phyloP scores from a whole-genome alignment of 768 basidiomycete species.

The Collybia nuda region DNA sequence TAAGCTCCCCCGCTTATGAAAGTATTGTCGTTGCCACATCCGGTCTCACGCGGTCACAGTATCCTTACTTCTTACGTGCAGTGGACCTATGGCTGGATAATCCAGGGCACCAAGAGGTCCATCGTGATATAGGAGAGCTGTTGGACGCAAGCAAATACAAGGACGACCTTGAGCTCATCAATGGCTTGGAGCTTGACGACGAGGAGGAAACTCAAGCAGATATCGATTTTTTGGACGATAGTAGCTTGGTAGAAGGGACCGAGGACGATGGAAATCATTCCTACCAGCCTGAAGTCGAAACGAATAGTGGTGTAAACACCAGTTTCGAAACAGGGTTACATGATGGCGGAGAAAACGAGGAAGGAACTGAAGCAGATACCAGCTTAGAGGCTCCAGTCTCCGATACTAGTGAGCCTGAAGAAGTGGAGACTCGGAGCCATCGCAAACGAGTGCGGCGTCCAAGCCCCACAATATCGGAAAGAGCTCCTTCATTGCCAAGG shows the following conservation, averaged over 20 bases:
- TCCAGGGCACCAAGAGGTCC: constrained; percentile 3
- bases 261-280: too few species aligned
- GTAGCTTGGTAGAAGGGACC: background rate
- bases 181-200: background rate
- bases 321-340: too few species aligned
- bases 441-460: too few species aligned
- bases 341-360: too few species aligned
- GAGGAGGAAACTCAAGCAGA: background rate
- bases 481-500: too few species aligned
- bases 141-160: background rate
- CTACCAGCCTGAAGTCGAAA: too few species aligned
- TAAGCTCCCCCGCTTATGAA: background rate
- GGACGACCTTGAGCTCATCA: constrained; percentile 5
- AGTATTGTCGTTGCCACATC: background rate
- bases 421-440: too few species aligned
- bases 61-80: constrained; percentile 4
- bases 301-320: too few species aligned
- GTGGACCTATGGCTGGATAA: constrained; percentile 3
- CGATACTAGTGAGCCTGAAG: too few species aligned
- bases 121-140: constrained; percentile 7
- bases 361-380: too few species aligned
- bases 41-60: background rate
- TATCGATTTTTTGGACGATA: background rate
- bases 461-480: too few species aligned
- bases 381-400: too few species aligned